phyloP scores from a whole-genome alignment of 2,329 filamentous ascomycete species.

The Tolypocladium inflatum region DNA sequence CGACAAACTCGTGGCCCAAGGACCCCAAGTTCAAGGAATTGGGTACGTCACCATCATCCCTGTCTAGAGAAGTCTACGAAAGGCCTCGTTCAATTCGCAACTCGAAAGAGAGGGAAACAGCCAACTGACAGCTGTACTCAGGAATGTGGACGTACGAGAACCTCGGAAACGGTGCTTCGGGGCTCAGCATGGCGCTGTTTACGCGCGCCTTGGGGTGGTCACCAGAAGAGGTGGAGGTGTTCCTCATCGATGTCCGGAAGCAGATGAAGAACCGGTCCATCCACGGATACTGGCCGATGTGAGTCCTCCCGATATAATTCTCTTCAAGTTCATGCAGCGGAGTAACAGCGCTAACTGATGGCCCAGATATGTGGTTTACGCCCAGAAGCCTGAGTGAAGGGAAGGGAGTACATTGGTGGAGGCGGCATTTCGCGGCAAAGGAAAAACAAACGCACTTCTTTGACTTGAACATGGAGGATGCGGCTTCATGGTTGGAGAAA shows the following conservation, averaged over 20 bases:
- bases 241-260: conserved; percentile 20
- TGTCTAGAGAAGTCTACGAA: not conserved
- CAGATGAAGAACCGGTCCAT: conserved; percentile 23
- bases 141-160: conserved; percentile 28
- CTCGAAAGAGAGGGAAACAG: too few relatives aligned
- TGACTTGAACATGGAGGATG: too few relatives aligned
- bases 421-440: too few relatives aligned
- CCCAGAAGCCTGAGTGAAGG: conserved; percentile 1
- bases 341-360: not conserved
- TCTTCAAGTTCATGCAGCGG: too few relatives aligned
- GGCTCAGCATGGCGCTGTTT: conserved; percentile 27
- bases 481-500: too few relatives aligned
- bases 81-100: not conserved
- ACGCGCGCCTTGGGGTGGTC: conserved; percentile 27
- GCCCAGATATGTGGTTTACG: conserved; percentile 3
- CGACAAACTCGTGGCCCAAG: conserved; percentile 41
- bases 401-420: not conserved
- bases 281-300: conserved; percentile 30
- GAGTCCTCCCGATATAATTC: conserved; percentile 5
- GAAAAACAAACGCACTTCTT: too few relatives aligned
- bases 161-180: conserved; percentile 22
- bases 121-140: conserved; percentile 6
- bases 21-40: conserved; percentile 41
- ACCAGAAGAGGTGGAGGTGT: conserved; percentile 19
- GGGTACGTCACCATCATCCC: conserved; percentile 19